phyloP scores from a whole-genome alignment of 2,329 filamentous ascomycete genomes.

The Nemania serpens region DNA sequence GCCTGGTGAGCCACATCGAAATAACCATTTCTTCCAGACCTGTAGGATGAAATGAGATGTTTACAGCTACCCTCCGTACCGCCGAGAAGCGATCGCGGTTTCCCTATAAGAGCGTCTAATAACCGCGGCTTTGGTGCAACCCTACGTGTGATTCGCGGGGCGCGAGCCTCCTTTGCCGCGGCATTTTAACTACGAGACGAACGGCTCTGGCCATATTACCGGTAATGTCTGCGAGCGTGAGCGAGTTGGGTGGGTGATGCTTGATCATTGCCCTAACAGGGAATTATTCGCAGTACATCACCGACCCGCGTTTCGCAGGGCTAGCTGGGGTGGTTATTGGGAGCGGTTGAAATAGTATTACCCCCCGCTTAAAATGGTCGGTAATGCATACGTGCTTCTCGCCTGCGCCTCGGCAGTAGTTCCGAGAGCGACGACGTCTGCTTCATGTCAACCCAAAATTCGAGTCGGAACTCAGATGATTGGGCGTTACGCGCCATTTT shows the following conservation, averaged over 20 bases:
- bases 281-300: not conserved
- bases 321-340: constrained; percentile 8
- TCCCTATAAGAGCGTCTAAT: constrained; percentile 18
- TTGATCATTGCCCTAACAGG: not conserved
- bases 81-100: constrained; percentile 17
- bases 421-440: constrained; percentile 9
- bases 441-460: constrained; percentile 1
- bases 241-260: not conserved
- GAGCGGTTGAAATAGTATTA: constrained; percentile 21
- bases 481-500: constrained; percentile 16
- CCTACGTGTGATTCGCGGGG: constrained; percentile 8
- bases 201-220: not conserved
- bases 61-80: constrained; percentile 14
- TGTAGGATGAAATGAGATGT: constrained; percentile 22
- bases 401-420: constrained; percentile 26
- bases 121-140: constrained; percentile 16
- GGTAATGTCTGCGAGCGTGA: not conserved
- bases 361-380: constrained; percentile 25
- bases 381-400: constrained; percentile 23
- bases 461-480: not conserved
- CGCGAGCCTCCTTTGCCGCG: constrained; percentile 12
- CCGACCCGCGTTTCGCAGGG: not conserved
- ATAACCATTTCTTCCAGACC: constrained; percentile 28
- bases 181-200: constrained; percentile 13
- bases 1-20: constrained; percentile 9